Conservation (phyloP, 805 yeast genomes). For the Saturnispora sekii region DNA sequence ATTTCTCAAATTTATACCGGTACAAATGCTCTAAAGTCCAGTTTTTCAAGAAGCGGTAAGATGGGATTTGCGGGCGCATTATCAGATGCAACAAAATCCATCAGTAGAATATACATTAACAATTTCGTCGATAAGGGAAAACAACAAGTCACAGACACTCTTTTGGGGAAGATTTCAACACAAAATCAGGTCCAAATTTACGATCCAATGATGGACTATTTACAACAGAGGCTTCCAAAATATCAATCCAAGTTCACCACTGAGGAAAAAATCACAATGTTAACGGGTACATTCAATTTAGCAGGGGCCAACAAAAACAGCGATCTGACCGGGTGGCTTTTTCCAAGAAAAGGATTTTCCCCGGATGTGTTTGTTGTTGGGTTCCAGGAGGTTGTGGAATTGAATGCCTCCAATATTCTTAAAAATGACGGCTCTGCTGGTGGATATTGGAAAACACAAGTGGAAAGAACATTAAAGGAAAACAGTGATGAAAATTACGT, state of each 20-base stretch:
- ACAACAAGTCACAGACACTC: slow-evolving; percentile 79
- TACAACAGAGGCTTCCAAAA: slow-evolving; percentile 51
- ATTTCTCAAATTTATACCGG: slow-evolving; percentile 95
- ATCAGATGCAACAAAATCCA: slow-evolving; percentile 95
- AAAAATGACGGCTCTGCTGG: slow-evolving; percentile 78
- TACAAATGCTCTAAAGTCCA: slow-evolving; percentile 91
- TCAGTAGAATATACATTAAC: slow-evolving; percentile 89
- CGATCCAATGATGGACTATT: slow-evolving; percentile 84
- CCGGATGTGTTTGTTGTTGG: slow-evolving; percentile 89
- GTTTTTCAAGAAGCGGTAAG: slow-evolving; percentile 89
- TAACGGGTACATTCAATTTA: slow-evolving; percentile 80
- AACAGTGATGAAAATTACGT: slow-evolving; percentile 35
- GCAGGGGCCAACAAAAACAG: slow-evolving; percentile 56
- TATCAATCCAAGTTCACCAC: slow-evolving; percentile 47
- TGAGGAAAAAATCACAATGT: slow-evolving; percentile 48
- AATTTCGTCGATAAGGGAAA: slow-evolving; percentile 88
- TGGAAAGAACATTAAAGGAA: slow-evolving; percentile 51
- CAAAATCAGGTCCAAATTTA: slow-evolving; percentile 64
- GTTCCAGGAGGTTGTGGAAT: slow-evolving; percentile 87
- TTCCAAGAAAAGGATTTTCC: slow-evolving; percentile 48
- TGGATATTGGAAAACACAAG: slow-evolving; percentile 65
- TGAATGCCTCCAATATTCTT: slow-evolving; percentile 83
- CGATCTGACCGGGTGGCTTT: slow-evolving; percentile 71
- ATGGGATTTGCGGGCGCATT: slow-evolving; percentile 95
- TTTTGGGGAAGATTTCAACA: slow-evolving; percentile 71